Evolutionary conservation across 2,329 filamentous ascomycete species (phyloP).

Genomic region (Colletotrichum abscissum): DNA sequence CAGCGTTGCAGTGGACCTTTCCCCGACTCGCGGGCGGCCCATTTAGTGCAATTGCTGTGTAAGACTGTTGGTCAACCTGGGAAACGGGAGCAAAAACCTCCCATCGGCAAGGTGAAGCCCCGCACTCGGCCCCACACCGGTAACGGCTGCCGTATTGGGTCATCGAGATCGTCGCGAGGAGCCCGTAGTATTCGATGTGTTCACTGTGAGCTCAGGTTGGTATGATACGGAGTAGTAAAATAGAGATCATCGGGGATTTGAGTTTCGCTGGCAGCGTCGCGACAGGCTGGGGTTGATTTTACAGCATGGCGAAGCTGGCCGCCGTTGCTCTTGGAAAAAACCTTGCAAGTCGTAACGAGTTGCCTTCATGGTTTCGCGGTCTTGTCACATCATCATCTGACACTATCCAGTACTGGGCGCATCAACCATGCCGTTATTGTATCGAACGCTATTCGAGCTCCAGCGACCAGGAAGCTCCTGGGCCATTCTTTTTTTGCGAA

Average conservation of each 20-base stretch:
- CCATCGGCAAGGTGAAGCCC: neutral
- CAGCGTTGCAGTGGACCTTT: conserved; percentile 9
- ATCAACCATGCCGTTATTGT: conserved; percentile 12
- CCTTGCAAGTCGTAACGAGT: conserved; percentile 23
- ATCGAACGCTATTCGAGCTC: neutral
- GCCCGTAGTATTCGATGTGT: neutral
- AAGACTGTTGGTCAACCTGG: neutral
- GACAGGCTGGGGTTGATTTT: neutral
- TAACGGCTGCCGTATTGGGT: conserved; percentile 13
- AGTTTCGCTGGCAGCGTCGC: neutral
- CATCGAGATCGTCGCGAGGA: conserved; percentile 1
- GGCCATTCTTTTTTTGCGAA: neutral
- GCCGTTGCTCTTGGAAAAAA: conserved; percentile 1
- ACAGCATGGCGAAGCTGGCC: neutral
- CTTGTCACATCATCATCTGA: conserved; percentile 18
- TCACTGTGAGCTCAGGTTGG: too few species aligned
- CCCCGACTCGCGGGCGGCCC: conserved; percentile 10
- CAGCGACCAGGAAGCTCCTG: neutral
- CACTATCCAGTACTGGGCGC: neutral
- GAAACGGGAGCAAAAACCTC: conserved; percentile 10
- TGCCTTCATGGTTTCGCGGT: conserved; percentile 9
- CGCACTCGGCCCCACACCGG: conserved; percentile 11
- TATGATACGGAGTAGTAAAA: neutral
- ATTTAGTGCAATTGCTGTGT: neutral
- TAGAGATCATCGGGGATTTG: conserved; percentile 5